A percentile compares a stretch with the other conserved stretches of the same genome.
phyloP scores from a whole-genome alignment of 331 rosid species.

The Quercus lobata region DNA sequence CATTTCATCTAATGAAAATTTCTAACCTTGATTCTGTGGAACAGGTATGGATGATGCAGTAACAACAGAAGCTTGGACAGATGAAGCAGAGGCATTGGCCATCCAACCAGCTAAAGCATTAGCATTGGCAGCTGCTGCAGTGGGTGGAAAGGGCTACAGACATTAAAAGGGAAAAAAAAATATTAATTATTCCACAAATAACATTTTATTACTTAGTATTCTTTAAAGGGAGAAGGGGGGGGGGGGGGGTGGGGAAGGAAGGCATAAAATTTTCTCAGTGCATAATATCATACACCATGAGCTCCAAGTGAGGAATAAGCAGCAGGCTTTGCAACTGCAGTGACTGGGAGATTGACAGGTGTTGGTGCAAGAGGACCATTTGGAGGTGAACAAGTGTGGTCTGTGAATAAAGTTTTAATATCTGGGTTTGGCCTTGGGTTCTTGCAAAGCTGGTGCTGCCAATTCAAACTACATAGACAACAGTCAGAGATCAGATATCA shows the following conservation, averaged over 20 bases:
- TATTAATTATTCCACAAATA: slow-evolving; percentile 21
- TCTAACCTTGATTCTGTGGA: slow-evolving; percentile 86
- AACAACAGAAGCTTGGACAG: slow-evolving; percentile 94
- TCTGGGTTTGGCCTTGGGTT: slow-evolving; percentile 74
- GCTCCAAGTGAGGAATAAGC: slow-evolving; percentile 68
- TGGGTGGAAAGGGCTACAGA: slow-evolving; percentile 68
- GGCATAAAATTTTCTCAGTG: slow-evolving; percentile 16
- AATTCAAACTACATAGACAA: slow-evolving; percentile 65
- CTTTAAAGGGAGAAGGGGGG: background rate
- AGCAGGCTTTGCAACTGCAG: slow-evolving; percentile 76
- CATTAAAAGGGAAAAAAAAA: slow-evolving; percentile 15
- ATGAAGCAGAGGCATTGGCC: slow-evolving; percentile 91
- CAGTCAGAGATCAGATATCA: slow-evolving; percentile 10
- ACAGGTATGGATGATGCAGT: slow-evolving; percentile 83
- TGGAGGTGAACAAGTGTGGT: slow-evolving; percentile 65
- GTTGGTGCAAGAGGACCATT: slow-evolving; percentile 74
- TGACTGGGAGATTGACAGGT: slow-evolving; percentile 69
- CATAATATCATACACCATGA: slow-evolving; percentile 63
- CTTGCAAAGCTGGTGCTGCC: slow-evolving; percentile 95
- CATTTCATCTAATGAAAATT: background rate
- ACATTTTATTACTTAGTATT: background rate
- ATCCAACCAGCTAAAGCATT: slow-evolving; percentile 94
- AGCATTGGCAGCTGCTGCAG: slow-evolving; percentile 65
- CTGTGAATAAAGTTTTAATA: slow-evolving; percentile 74
- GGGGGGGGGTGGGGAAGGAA: background rate